phyloP scores from a whole-genome alignment of 768 basidiomycete genomes.

The Galerina sulciceps region DNA sequence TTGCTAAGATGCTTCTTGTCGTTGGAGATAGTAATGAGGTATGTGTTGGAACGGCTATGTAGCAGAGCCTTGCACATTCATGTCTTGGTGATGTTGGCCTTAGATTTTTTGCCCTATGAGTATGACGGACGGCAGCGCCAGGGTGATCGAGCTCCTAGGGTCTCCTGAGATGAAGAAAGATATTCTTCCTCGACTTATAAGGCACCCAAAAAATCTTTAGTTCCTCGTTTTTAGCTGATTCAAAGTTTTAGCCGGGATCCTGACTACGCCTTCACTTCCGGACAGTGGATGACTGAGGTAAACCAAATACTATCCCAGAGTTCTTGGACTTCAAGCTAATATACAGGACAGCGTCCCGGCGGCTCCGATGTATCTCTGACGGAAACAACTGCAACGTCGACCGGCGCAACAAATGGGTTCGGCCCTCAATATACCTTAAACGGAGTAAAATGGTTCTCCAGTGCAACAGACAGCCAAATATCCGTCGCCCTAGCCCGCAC shows the following conservation, averaged over 20 bases:
- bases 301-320: conserved; percentile 26
- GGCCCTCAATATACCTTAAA: conserved; percentile 62
- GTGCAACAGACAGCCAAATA: conserved; percentile 77
- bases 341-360: conserved; percentile 59
- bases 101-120: conserved; percentile 75
- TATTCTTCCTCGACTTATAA: conserved; percentile 61
- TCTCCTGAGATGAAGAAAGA: conserved; percentile 62
- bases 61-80: not conserved
- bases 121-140: conserved; percentile 81
- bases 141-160: conserved; percentile 72
- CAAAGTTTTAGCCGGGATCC: conserved; percentile 59
- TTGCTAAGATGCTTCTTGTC: conserved; percentile 67
- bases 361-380: conserved; percentile 79
- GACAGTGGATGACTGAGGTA: conserved; percentile 88
- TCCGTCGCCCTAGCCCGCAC: conserved; percentile 78
- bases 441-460: conserved; percentile 87
- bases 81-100: not conserved
- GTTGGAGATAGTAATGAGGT: conserved; percentile 70
- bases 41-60: conserved; percentile 13
- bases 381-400: conserved; percentile 61
- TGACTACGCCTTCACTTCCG: conserved; percentile 64
- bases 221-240: not conserved
- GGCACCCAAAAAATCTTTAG: conserved; percentile 37
- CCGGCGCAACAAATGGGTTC: conserved; percentile 35
- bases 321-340: conserved; percentile 32